Base-by-base conservation (phyloP, 1,139 yeast species). In the Suhomyces maxii region DNA sequence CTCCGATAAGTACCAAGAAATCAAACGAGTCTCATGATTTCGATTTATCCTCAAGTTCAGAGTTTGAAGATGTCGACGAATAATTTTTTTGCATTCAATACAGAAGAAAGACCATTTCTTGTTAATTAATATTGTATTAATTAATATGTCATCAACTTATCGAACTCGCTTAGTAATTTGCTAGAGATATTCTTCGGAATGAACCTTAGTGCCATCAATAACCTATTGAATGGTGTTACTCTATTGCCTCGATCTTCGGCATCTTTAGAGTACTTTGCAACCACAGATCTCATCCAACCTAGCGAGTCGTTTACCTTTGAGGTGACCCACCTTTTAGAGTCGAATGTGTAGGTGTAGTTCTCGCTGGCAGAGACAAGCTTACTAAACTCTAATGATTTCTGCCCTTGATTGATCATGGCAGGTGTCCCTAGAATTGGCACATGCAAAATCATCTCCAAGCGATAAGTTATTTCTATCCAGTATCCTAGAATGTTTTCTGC, bases 381-480 rank as follows among this genome's bases (percentile, higher is more conserved):
- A 40, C 57, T 52, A 68, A 67, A 64, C 37, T 52, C 45, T 25
- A 46, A 25, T 6, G 35, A 47, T 6, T 25, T n/a, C 26, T 13
- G 6, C 9, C 34, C 34, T 3, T 55, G 57, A 44, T 61, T 60
- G 40, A 64, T 69, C 6, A 66, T 50, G 8, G 53, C 55, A 0
- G 74, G 74, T 1, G 75, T 63, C 2, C 67, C 56, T 28, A 70
- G 48, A 2, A 70, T 41, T 0, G 76, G 74, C 12, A 69, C 49
- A 48, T 70, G 75, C 26, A 61, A 45, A 9, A 60, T 48, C 2
- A 58, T 40, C 12, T 54, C 54, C 25, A 57, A 49, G 23, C 50
- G 48, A 39, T 53, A 56, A 46, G 54, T 58, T 14, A 65, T 31
- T 46, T 69, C 74, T 3, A 67, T 32, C 75, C 74, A 70, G 46